These are phyloP conservation scores for Amanita phalloides DNA, from an alignment of 768 basidiomycete genomes.

Conservation along the genomic window DNA sequence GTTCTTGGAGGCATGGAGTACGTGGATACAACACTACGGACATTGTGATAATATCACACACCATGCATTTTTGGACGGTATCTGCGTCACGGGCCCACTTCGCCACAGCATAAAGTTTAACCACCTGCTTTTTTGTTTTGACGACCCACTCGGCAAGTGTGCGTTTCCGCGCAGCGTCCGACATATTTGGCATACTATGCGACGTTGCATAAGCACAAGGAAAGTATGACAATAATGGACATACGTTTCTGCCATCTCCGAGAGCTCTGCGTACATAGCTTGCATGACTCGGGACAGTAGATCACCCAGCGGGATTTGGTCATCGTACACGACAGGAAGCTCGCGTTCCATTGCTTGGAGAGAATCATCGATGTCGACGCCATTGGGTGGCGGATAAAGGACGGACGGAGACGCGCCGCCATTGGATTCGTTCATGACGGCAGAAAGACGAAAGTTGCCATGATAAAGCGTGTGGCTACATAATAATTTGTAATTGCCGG, in stretches of 20 bases:
- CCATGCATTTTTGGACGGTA: slow-evolving; percentile 84
- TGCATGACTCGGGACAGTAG: slow-evolving; percentile 69
- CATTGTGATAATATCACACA: slow-evolving; percentile 13
- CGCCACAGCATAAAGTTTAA: slow-evolving; percentile 77
- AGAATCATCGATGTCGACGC: slow-evolving; percentile 19
- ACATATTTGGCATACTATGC: slow-evolving; percentile 68
- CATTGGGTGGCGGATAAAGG: slow-evolving; percentile 9
- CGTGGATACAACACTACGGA: background rate
- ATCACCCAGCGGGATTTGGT: slow-evolving; percentile 64
- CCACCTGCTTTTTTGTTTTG: slow-evolving; percentile 82
- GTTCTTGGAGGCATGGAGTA: slow-evolving; percentile 38
- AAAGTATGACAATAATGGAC: slow-evolving; percentile 14
- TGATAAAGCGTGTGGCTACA: background rate
- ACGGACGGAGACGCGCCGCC: background rate
- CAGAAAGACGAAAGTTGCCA: background rate
- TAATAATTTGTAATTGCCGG: background rate
- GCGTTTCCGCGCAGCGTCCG: slow-evolving; percentile 70
- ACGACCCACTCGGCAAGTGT: slow-evolving; percentile 83
- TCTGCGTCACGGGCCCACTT: slow-evolving; percentile 84
- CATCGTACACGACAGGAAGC: slow-evolving; percentile 62
- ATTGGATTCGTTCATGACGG: slow-evolving; percentile 1
- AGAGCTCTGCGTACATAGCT: slow-evolving; percentile 73
- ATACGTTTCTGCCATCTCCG: slow-evolving; percentile 81
- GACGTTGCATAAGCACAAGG: background rate
- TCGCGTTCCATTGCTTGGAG: slow-evolving; percentile 61